A percentile compares a stretch with the other conserved stretches of the same genome.
Conservation (phyloP, 1,284 basidiomycete genomes). For the Ceratobasidium sp. region DNA sequence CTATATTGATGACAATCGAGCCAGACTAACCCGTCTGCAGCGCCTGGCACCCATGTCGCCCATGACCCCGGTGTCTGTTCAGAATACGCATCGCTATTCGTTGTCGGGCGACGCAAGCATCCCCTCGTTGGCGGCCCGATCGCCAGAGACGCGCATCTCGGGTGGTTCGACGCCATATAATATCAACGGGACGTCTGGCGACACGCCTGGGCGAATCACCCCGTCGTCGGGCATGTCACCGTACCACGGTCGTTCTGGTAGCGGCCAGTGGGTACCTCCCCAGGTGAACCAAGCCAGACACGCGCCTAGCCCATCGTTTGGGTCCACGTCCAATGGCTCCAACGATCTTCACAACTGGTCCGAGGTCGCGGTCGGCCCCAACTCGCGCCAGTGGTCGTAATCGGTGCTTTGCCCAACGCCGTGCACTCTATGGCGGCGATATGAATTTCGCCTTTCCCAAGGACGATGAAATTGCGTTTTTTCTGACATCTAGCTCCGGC, state of each 20-base stretch:
- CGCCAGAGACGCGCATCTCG: slow-evolving; percentile 41
- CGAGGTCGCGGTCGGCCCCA: slow-evolving; percentile 36
- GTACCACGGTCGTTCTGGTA: slow-evolving; percentile 42
- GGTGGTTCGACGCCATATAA: slow-evolving; percentile 41
- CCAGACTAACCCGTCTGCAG: slow-evolving; percentile 3
- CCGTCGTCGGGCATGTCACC: slow-evolving; percentile 27
- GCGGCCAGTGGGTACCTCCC: slow-evolving; percentile 42
- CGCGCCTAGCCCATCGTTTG: slow-evolving; percentile 38
- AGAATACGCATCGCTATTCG: slow-evolving; percentile 41
- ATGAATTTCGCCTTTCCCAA: slow-evolving; percentile 38
- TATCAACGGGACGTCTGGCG: slow-evolving; percentile 22
- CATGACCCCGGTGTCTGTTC: slow-evolving; percentile 38
- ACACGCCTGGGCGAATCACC: slow-evolving; percentile 36
- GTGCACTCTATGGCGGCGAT: not conserved
- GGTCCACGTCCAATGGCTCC: slow-evolving; percentile 33
- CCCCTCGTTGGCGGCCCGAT: slow-evolving; percentile 38
- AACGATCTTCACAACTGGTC: slow-evolving; percentile 44
- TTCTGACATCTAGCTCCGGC: slow-evolving; percentile 3
- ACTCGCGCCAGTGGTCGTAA: slow-evolving; percentile 36
- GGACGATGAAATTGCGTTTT: slow-evolving; percentile 43
- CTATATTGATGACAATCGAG: slow-evolving; percentile 7
- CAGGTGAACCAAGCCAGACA: slow-evolving; percentile 42
- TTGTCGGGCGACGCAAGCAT: slow-evolving; percentile 42
- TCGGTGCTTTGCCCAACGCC: not conserved
- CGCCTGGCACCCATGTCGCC: slow-evolving; percentile 43